These are phyloP conservation scores for Pelargonium fulgidum DNA, from an alignment of 441 rosid genomes.

Conservation along the genomic window DNA sequence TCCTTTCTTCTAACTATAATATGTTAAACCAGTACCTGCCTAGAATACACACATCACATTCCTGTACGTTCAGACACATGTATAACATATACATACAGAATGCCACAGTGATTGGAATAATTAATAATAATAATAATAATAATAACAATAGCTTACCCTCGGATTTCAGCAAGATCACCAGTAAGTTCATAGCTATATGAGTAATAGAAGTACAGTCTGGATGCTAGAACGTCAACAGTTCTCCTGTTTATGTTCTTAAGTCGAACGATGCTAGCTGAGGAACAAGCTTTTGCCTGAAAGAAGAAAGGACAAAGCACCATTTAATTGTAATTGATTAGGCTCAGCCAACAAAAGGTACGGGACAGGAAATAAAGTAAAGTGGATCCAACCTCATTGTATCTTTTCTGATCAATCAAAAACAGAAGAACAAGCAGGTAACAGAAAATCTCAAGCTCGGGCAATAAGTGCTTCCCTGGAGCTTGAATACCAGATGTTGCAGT, in stretches of 20 bases:
- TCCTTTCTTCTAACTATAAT: neutral
- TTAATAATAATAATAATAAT: no score
- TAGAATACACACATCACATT: neutral
- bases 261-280: constrained; percentile 53
- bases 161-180: constrained; percentile 60
- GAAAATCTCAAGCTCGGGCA: constrained; percentile 48
- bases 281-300: constrained; percentile 41
- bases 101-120: no score
- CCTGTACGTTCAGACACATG: no score
- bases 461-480: constrained; percentile 34
- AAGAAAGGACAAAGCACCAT: neutral
- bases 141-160: constrained; percentile 62
- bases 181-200: constrained; percentile 68
- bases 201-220: constrained; percentile 63
- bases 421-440: constrained; percentile 50
- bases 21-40: neutral
- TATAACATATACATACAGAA: constrained; percentile 16
- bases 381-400: constrained; percentile 27
- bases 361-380: neutral
- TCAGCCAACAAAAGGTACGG: neutral
- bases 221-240: constrained; percentile 65
- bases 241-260: constrained; percentile 55
- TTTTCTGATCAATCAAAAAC: constrained; percentile 51
- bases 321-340: neutral
- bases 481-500: constrained; percentile 35